Percentiles rank a stretch among this genome's conserved stretches.
Conservation (phyloP, 768 basidiomycete species). For the Tylopilus cervinicoccineus region DNA sequence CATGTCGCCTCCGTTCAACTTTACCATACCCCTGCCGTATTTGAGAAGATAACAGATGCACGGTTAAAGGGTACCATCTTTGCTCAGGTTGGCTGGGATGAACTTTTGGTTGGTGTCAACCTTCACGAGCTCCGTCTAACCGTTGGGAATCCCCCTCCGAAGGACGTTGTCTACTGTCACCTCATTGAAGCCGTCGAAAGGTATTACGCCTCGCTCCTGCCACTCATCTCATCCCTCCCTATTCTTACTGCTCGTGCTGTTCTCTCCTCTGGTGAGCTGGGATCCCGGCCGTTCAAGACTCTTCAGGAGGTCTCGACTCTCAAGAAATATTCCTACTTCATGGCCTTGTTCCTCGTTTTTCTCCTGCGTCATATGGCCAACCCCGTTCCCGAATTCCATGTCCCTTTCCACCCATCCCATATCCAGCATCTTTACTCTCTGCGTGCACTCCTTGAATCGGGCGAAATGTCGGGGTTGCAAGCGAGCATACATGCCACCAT, state of each 20-base stretch:
- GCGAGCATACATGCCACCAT: background rate
- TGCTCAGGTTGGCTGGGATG: background rate
- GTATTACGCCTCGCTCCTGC: background rate
- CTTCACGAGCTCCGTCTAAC: background rate
- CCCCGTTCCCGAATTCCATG: background rate
- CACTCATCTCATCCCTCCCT: background rate
- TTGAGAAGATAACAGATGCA: no score
- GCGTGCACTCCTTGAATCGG: no score
- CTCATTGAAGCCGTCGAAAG: background rate
- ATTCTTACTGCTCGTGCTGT: background rate
- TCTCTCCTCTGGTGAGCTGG: background rate
- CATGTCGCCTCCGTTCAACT: no score
- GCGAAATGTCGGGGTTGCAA: background rate
- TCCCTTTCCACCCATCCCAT: background rate
- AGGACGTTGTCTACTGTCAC: background rate
- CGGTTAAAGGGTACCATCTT: background rate
- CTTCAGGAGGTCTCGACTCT: background rate
- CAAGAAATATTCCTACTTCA: background rate
- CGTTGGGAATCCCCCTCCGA: background rate
- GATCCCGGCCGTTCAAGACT: background rate
- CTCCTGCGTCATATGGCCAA: background rate
- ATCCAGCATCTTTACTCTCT: no score
- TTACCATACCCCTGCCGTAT: no score
- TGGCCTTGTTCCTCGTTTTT: background rate
- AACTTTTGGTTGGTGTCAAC: background rate